These are phyloP conservation scores for Corniculantispora saksenae DNA, from an alignment of 2,329 filamentous ascomycete species.

Conservation along the genomic window DNA sequence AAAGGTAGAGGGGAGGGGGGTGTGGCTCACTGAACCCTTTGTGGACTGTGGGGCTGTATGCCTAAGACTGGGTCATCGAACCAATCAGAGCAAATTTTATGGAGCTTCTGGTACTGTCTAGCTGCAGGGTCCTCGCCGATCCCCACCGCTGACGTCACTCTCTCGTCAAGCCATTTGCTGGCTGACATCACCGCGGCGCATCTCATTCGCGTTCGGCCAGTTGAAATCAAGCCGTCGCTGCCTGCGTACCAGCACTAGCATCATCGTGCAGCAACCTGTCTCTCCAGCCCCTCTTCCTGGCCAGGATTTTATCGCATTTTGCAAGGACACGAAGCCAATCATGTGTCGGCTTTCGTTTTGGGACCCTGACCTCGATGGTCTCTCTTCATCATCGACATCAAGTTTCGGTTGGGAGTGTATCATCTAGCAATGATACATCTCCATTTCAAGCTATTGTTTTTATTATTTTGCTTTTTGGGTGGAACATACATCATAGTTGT, in stretches of 20 bases:
- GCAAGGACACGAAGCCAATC: slow-evolving; percentile 1
- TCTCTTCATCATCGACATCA: slow-evolving; percentile 7
- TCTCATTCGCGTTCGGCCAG: slow-evolving; percentile 13
- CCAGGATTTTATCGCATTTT: not conserved
- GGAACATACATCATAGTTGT: slow-evolving; percentile 3
- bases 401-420: not conserved
- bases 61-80: not conserved
- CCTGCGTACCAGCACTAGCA: slow-evolving; percentile 2
- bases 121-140: slow-evolving; percentile 20
- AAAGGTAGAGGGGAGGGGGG: not conserved
- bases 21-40: slow-evolving; percentile 9
- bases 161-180: slow-evolving; percentile 18
- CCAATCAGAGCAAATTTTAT: slow-evolving; percentile 21
- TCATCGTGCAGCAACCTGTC: slow-evolving; percentile 15
- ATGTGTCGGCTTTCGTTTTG: not conserved
- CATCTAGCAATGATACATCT: not conserved
- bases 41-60: not conserved
- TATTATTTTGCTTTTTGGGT: not conserved
- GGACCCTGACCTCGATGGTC: not conserved
- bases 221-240: not conserved
- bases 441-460: not conserved
- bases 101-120: not conserved
- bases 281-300: slow-evolving; percentile 1
- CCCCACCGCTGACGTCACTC: slow-evolving; percentile 31
- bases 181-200: slow-evolving; percentile 29